A percentile compares a stretch with the other conserved stretches of the same genome.
Conservation (phyloP, 345 rosid species). For the Orychophragmus violaceus region DNA sequence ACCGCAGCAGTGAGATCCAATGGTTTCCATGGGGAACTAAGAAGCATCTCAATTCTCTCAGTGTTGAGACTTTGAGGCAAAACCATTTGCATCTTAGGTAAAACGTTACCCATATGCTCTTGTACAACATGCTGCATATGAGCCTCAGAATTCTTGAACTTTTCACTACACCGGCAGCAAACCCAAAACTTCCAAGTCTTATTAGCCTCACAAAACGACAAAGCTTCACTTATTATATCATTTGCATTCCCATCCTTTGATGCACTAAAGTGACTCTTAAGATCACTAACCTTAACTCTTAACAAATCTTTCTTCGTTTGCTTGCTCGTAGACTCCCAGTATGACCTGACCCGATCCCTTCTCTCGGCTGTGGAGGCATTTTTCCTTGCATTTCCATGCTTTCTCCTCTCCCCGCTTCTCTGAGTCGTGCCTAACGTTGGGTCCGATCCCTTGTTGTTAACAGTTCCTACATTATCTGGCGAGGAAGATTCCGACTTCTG, state of each 20-base stretch:
- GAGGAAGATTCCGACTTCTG: constrained; percentile 56
- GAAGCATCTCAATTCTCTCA: constrained; percentile 72
- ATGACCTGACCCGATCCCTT: constrained; percentile 55
- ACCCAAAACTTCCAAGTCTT: constrained; percentile 80
- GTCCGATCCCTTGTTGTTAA: constrained; percentile 45
- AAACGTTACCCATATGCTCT: constrained; percentile 68
- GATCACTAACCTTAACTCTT: constrained; percentile 49
- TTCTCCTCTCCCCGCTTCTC: constrained; percentile 70
- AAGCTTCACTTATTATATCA: constrained; percentile 58
- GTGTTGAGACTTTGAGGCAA: constrained; percentile 65
- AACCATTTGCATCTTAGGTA: constrained; percentile 66
- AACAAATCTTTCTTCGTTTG: constrained; percentile 60
- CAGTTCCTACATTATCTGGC: constrained; percentile 36
- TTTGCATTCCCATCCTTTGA: constrained; percentile 53
- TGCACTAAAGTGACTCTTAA: constrained; percentile 53
- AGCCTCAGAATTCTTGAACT: constrained; percentile 54
- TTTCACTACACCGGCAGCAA: constrained; percentile 62
- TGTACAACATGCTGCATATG: constrained; percentile 79
- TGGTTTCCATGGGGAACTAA: constrained; percentile 76
- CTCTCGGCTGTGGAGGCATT: constrained; percentile 50
- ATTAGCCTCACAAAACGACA: constrained; percentile 47
- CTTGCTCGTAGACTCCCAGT: constrained; percentile 63
- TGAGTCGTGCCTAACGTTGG: constrained; percentile 38
- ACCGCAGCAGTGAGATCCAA: constrained; percentile 60
- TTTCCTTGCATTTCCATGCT: constrained; percentile 51